phyloP scores from a whole-genome alignment of 106 monocot genomes.

The Dioscorea dumetorum region DNA sequence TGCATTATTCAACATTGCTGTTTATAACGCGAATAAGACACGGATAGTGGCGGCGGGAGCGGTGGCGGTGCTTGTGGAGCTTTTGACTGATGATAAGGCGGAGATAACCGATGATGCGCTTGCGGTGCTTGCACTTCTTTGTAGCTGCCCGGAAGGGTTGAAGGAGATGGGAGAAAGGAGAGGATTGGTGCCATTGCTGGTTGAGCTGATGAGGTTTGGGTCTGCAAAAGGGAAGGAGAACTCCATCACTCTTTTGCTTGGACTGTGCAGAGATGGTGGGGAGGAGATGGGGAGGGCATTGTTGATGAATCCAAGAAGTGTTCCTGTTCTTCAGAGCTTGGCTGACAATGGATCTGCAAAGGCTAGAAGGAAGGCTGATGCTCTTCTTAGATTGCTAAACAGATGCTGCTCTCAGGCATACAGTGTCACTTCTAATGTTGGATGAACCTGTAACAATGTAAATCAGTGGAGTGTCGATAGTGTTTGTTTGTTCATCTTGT shows the following conservation, averaged over 20 bases:
- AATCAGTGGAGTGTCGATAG: too few species aligned
- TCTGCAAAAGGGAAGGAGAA: constrained; percentile 53
- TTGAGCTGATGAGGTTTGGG: constrained; percentile 36
- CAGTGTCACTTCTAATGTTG: too few species aligned
- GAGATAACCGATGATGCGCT: constrained; percentile 42
- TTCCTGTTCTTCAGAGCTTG: constrained; percentile 37
- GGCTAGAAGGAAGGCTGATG: constrained; percentile 45
- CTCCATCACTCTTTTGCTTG: constrained; percentile 23
- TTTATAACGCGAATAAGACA: constrained; percentile 9
- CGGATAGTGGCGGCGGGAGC: constrained; percentile 26
- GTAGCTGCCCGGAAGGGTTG: constrained; percentile 35
- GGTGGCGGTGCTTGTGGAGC: constrained; percentile 24
- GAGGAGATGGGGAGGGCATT: constrained; percentile 34
- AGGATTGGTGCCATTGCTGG: constrained; percentile 22
- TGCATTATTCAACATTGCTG: constrained; percentile 26
- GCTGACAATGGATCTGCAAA: constrained; percentile 21
- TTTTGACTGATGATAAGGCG: constrained; percentile 40
- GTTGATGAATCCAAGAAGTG: constrained; percentile 39
- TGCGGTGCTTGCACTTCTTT: constrained; percentile 22
- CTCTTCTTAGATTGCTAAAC: constrained; percentile 40
- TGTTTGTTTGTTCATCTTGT: too few species aligned
- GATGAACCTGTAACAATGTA: too few species aligned
- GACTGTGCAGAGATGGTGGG: constrained; percentile 38
- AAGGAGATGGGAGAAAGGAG: constrained; percentile 18
- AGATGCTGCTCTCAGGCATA: constrained; percentile 22